Evolutionary conservation across 176 grass and related monocot species (phyloP).

Genomic region (Themeda triandra): DNA sequence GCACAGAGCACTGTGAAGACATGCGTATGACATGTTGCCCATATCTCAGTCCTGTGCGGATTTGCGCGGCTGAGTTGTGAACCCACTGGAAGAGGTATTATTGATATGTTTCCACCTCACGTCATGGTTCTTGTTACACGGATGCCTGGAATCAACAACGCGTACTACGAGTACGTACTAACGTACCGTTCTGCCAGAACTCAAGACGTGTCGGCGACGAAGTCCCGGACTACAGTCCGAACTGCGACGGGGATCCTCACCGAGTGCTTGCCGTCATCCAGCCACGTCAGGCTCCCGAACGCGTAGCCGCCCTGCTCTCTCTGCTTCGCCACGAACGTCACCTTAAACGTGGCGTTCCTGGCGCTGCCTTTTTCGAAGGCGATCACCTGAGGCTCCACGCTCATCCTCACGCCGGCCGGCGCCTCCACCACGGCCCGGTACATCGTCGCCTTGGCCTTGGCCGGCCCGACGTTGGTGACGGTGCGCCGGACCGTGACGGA

Average conservation of each 20-base stretch:
- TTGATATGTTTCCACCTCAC: no score
- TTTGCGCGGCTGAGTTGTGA: no score
- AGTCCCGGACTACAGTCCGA: neutral
- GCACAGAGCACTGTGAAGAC: no score
- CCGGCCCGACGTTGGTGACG: slow-evolving; percentile 24
- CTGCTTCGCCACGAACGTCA: neutral
- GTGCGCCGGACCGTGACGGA: neutral
- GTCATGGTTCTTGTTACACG: no score
- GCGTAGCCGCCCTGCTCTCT: slow-evolving; percentile 21
- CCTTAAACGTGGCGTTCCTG: neutral
- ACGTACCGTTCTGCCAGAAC: no score
- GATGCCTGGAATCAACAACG: no score
- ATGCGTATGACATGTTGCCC: no score
- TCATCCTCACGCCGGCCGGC: neutral
- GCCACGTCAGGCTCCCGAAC: slow-evolving; percentile 46
- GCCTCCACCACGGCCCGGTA: slow-evolving; percentile 1
- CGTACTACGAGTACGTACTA: no score
- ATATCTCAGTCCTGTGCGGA: no score
- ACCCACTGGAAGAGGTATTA: no score
- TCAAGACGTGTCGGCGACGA: neutral
- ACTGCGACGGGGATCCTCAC: neutral
- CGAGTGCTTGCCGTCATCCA: neutral
- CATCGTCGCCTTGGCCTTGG: no score
- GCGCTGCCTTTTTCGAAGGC: neutral
- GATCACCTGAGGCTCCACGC: neutral